Base-by-base conservation (phyloP, 2,329 filamentous ascomycete genomes). In the Orbilia quercus region DNA sequence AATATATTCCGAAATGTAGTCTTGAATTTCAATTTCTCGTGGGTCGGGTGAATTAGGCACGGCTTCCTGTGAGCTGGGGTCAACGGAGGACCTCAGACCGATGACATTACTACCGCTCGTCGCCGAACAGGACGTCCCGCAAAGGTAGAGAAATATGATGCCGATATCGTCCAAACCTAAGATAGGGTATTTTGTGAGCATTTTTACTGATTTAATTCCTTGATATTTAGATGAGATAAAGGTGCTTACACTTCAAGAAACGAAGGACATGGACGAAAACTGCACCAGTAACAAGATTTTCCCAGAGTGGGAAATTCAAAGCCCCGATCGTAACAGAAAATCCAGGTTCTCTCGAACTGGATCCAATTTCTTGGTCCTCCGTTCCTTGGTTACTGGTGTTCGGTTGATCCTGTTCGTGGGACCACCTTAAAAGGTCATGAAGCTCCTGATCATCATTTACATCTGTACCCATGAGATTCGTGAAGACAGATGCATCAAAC, bases 201-300 rank as follows among this genome's bases (percentile, higher is more conserved):
- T 1, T 28, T 28, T 9, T 28, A 31, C 4, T 23, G 5, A 12
- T 47, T 47, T n/a, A n/a, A 50, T 23, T n/a, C n/a, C n/a, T n/a
- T n/a, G n/a, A n/a, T n/a, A n/a, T 31, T 31, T 31, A 31, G 28
- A 9, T 31, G 9, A 31, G 4, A 31, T 31, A 36, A 34, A 50
- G 23, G 23, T 6, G 54, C 59, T 40, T 54, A 64, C 59, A 53
- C 22, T 42, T 64, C 1, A 64, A 38, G 36, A 64, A 64, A 11
- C 36, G 45, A 42, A 53, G 16, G 18, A 64, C 48, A 16, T 64
- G 34, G 12, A 42, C 36, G 22, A 64, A 54, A 1, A 53, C 22
- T 2, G 31, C 44, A 18, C 47, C 48, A 2, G 47, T 44, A 7
- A 54, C n/a, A n/a, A 54, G 14, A 7, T 54, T 36, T 2, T 44